These are phyloP conservation scores for Quercus mongolica DNA, from an alignment of 306 rosid genomes.

Conservation along the genomic window DNA sequence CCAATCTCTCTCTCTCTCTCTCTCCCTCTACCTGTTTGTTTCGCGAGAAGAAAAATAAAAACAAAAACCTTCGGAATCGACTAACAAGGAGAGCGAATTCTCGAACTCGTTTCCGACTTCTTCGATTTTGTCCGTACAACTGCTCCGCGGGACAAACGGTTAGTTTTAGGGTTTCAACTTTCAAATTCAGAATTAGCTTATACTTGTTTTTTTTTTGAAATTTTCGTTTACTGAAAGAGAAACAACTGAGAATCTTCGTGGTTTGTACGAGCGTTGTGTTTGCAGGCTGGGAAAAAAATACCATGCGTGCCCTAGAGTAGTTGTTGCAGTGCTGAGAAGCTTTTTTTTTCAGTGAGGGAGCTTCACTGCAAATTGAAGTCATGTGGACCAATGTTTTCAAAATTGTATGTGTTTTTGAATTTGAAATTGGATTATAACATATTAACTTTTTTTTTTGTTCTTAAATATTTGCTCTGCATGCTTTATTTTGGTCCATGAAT, in stretches of 20 bases:
- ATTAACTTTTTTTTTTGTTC: not conserved
- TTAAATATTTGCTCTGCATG: not conserved
- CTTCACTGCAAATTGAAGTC: not conserved
- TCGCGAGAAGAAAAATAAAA: too few species aligned
- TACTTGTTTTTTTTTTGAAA: too few species aligned
- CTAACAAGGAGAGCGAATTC: too few species aligned
- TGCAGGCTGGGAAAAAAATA: not conserved
- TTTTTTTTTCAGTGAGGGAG: not conserved
- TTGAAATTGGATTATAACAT: too few species aligned
- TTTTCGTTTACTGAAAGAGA: not conserved
- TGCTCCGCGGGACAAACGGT: too few species aligned
- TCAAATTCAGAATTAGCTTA: too few species aligned
- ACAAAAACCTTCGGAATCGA: too few species aligned
- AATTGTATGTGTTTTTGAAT: constrained; percentile 28
- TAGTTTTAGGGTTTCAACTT: too few species aligned
- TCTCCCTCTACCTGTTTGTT: too few species aligned
- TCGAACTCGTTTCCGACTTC: too few species aligned
- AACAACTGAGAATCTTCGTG: not conserved
- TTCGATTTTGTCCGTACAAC: too few species aligned
- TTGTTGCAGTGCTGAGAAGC: not conserved
- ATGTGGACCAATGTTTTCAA: constrained; percentile 65
- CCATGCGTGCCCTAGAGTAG: not conserved
- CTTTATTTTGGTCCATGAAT: not conserved
- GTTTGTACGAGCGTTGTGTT: not conserved
- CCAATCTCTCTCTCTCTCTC: too few species aligned